Conservation (phyloP, 1,284 basidiomycete genomes). For the Boletus mariae region DNA sequence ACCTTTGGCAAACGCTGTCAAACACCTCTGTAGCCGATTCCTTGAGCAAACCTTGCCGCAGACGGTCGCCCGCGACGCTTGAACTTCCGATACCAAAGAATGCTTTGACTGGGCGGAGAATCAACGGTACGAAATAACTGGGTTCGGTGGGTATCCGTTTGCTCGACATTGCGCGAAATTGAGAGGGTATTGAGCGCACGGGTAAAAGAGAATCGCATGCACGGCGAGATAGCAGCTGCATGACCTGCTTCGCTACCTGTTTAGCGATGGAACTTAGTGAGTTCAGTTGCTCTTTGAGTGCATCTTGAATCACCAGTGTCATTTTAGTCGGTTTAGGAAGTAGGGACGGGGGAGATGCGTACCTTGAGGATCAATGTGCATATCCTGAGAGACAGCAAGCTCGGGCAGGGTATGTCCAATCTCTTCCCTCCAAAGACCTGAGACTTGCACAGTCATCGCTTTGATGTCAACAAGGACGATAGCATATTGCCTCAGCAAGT, state of each 20-base stretch:
- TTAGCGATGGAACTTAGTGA: constrained; percentile 47
- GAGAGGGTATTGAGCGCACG: constrained; percentile 84
- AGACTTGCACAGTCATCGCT: constrained; percentile 47
- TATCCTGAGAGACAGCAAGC: constrained; percentile 32
- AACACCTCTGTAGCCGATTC: constrained; percentile 66
- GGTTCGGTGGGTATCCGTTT: constrained; percentile 69
- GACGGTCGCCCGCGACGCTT: constrained; percentile 51
- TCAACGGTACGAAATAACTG: constrained; percentile 79
- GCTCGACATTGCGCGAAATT: constrained; percentile 79
- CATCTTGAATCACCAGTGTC: constrained; percentile 38
- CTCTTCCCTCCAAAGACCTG: constrained; percentile 62
- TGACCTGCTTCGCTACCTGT: constrained; percentile 60
- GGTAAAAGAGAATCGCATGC: constrained; percentile 84
- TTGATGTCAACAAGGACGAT: constrained; percentile 64
- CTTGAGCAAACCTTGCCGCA: constrained; percentile 54
- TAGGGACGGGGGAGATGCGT: constrained; percentile 1
- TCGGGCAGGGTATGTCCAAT: constrained; percentile 58
- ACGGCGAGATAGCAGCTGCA: constrained; percentile 70
- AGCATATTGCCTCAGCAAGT: constrained; percentile 60
- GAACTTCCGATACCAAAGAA: constrained; percentile 67
- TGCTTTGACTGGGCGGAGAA: constrained; percentile 77
- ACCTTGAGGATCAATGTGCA: constrained; percentile 53
- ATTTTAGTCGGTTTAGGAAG: not conserved
- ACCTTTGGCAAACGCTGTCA: constrained; percentile 72
- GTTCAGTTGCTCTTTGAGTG: constrained; percentile 52